These are phyloP conservation scores for Ogataea parapolymorpha DNA, from an alignment of 805 yeast species.

Conservation along the genomic window DNA sequence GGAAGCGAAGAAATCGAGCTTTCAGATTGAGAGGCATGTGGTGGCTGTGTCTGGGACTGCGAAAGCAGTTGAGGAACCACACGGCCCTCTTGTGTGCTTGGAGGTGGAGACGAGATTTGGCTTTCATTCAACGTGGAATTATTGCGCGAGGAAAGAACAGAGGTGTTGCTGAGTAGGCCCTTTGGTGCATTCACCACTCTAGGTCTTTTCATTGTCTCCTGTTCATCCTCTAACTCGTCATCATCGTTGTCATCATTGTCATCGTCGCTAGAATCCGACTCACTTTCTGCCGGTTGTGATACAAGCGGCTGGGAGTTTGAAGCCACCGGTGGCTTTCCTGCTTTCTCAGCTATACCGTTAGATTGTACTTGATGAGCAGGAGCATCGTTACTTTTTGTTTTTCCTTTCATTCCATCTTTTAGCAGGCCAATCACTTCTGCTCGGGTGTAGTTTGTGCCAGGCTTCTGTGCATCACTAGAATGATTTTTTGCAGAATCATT, in stretches of 20 bases:
- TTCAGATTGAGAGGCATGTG: not conserved
- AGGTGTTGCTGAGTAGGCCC: conserved; percentile 3
- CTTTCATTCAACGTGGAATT: conserved; percentile 7
- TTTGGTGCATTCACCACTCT: conserved; percentile 47
- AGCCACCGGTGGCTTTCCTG: conserved; percentile 4
- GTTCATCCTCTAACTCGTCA: conserved; percentile 16
- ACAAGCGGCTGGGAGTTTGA: conserved; percentile 7
- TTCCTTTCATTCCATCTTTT: not conserved
- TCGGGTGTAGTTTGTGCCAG: not conserved
- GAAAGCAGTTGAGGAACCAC: conserved; percentile 1
- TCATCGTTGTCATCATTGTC: conserved; percentile 24
- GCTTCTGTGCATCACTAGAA: too few relatives aligned
- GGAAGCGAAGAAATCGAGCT: conserved; percentile 30
- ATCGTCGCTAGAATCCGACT: conserved; percentile 16
- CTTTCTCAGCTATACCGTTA: not conserved
- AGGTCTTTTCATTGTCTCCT: conserved; percentile 30
- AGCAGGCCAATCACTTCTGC: not conserved
- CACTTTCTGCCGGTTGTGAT: conserved; percentile 14
- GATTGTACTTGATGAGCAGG: not conserved
- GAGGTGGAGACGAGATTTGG: not conserved
- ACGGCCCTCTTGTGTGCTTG: not conserved
- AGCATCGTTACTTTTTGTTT: not conserved
- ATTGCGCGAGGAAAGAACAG: conserved; percentile 6
- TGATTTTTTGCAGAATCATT: too few relatives aligned
- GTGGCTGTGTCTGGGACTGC: conserved; percentile 1